Base-by-base conservation (phyloP, 148 eudicot species). In the Fagopyrum tataricum region DNA sequence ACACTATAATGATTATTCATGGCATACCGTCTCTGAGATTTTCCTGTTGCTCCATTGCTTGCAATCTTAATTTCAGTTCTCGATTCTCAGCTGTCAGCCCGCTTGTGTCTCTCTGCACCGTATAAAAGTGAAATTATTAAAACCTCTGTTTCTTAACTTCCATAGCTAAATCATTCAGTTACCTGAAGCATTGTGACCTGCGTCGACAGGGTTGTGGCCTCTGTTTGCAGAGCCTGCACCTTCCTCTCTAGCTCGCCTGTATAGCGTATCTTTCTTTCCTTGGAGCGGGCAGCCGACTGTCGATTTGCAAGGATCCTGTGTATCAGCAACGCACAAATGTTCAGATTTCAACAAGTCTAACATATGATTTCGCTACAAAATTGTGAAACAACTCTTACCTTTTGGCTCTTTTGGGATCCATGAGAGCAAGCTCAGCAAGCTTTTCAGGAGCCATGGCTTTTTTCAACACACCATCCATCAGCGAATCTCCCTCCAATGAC, bases 211-310 rank as follows among this genome's bases (percentile, higher is more conserved):
- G 90, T 93, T 58, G 97, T 91, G 43, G 98, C 98, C 81, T 93
- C 98, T 0, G 94, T 86, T 84, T 89, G 97, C 72, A 91, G 83
- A 56, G 94, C 91, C 76, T 89, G 97, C 43, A 91, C 98, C 77
- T 89, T 93, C 89, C 86, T 91, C 92, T 93, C 98, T 78, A 93
- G 79, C 84, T 93, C 98, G 52, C 77, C 73, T 4, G 98, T 93
- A 78, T 93, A 93, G 21, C 87, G 83, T 58, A 84, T 79, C 78
- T 93, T 93, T 67, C 95, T 76, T 82, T 93, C 98, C 85, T 93
- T 93, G 56, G 98, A 93, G 24, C 98, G 91, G 1, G 98, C 98
- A 5, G 98, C 98, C 56, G 97, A 91, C 78, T 91, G 97, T 47
- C 98, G 81, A 85, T 93, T 93, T 31, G 96, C 93, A 77, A 90